Base-by-base conservation (phyloP, 1,139 yeast genomes). In the Petasospora fabianii region DNA sequence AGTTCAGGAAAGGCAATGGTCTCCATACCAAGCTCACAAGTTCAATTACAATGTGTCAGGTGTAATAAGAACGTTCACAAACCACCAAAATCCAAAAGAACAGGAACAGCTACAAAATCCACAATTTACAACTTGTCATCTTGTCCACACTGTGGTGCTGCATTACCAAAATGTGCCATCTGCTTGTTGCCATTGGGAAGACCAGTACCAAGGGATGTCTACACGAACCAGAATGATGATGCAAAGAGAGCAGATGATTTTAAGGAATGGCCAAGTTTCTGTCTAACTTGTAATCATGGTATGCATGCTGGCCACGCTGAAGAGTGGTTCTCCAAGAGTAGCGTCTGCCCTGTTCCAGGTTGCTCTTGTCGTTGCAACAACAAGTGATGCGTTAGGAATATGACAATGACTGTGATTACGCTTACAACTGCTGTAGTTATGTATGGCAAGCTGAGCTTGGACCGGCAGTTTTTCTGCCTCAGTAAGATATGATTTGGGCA, bases 281-380 rank as follows among this genome's bases (percentile, higher is more conserved):
- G 98, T 57, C 66, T 92, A 48, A 77, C 82, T 20, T 92, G 97
- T 59, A 86, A 84, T 57, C 97, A 92, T 56, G 96, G 97, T 1
- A 80, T 83, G 73, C 98, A 92, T 64, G 90, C 95, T 0, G 87
- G 83, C 13, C 97, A 92, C 60, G 97, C 97, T 0, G 88, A 84
- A 50, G 95, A 87, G 55, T 92, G 97, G 97, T 92, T 92, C 57
- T 74, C 82, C 15, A 82, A 81, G 58, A 96, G 90, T 54, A 77
- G 75, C 42, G 77, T 85, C 3, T 92, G 98, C 57, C 97, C 98
- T 0, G 96, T 90, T 3, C 96, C 97, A 0, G 96, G 88, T 38
- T 92, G 97, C 54, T 70, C 73, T 35, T 92, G 97, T 57, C 68
- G 78, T 37, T 90, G 97, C 59, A 84, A 62, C 38, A 58, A 53